Evolutionary conservation across 2,329 filamentous ascomycete species (phyloP), one percentile per base, ranked within the genome.

Genomic region (Epichloe scottii): DNA sequence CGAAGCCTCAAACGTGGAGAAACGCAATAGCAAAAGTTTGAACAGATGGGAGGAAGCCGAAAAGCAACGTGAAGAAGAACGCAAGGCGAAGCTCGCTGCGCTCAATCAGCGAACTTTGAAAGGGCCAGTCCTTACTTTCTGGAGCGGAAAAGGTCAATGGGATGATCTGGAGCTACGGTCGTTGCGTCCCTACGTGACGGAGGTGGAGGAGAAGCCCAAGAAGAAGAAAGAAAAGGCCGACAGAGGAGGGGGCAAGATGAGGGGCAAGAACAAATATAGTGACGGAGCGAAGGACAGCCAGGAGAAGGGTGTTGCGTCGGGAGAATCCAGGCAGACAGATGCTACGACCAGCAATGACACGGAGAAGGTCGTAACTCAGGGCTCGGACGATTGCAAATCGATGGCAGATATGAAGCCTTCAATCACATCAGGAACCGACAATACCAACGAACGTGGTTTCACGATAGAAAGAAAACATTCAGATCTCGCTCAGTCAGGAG

Each of bases 31-130:
- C 58, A 94, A 88, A 74, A 97, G 85, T 66, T 71, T 95, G 62
- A 96, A 91, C 62, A 78, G 88, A 51, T 97, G 91, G 90, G 90
- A 97, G 66, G 85, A 89, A 66, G 87, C 89, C 6, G 93, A 98
- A 69, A 89, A 89, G 68, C 82, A 85, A 64, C 82, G 91, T 53
- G 86, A 90, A 57, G 88, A 91, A 60, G 87, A 95, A 62, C 79
- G 91, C 54, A 79, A 82, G 56, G 85, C 83, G 40, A 91, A 86
- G 68, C 74, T 97, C 46, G 89, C 91, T 39, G 93, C 91, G 14
- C 73, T 97, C 58, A 87, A 95, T 60, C 88, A 89, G 64, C 81
- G 90, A 46, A 88, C 86, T 48, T 76, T 97, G 8, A 84, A 91
- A 50, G 93, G 93, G 0, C 89, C 93, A 0, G 88, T 96, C 11